Percentiles rank a stretch among this genome's conserved stretches.
Evolutionary conservation across 2,329 filamentous ascomycete genomes (phyloP).

Genomic region (Botryotinia convoluta): DNA sequence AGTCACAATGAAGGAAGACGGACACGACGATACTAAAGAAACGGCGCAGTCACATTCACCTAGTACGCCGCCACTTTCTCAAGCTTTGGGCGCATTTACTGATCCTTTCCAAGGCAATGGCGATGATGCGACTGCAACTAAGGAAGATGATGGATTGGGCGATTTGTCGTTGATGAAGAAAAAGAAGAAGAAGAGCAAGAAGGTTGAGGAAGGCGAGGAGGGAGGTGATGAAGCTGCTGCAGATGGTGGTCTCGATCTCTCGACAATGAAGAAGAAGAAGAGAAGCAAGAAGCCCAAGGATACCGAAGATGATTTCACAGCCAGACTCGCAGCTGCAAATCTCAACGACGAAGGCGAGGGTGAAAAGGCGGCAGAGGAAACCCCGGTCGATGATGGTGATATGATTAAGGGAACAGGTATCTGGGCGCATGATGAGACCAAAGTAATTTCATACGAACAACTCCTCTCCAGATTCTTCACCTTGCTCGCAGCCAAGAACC

Average conservation of each 20-base stretch:
- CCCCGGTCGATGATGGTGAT: conserved; percentile 36
- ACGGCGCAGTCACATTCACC: conserved; percentile 77
- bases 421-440: conserved; percentile 40
- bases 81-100: conserved; percentile 56
- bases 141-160: conserved; percentile 31
- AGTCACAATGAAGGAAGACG: conserved; percentile 71
- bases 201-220: conserved; percentile 61
- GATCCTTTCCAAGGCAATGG: conserved; percentile 43
- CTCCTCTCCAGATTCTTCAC: conserved; percentile 92
- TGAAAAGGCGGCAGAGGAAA: conserved; percentile 27
- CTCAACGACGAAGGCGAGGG: conserved; percentile 35
- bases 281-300: conserved; percentile 40
- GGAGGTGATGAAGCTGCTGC: conserved; percentile 53
- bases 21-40: conserved; percentile 70
- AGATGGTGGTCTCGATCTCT: conserved; percentile 48
- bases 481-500: conserved; percentile 92
- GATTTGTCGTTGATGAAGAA: conserved; percentile 70
- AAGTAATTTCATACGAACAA: conserved; percentile 74
- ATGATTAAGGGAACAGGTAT: conserved; percentile 41
- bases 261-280: conserved; percentile 41
- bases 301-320: conserved; percentile 38
- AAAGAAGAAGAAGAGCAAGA: conserved; percentile 94
- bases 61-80: conserved; percentile 59
- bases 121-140: conserved; percentile 30
- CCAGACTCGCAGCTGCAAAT: conserved; percentile 38